Percentiles rank a stretch among this genome's conserved stretches.
Evolutionary conservation across 2,329 filamentous ascomycete species (phyloP).

Genomic region (Aspergillus persii): DNA sequence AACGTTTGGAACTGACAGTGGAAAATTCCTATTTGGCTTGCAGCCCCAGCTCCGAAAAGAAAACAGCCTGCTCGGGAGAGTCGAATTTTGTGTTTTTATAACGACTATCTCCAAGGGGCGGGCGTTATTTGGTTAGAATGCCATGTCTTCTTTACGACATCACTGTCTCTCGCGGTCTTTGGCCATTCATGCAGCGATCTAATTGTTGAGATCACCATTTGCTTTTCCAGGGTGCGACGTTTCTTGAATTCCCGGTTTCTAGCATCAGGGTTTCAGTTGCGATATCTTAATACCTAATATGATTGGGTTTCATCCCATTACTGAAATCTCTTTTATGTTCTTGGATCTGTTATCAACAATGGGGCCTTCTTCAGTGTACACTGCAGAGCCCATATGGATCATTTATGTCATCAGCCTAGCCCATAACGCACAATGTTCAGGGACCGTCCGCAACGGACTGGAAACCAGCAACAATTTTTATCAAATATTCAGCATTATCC

Average conservation of each 20-base stretch:
- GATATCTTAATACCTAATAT: not conserved
- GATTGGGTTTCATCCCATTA: not conserved
- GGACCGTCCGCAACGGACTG: too few relatives aligned
- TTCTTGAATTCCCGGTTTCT: not conserved
- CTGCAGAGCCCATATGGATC: too few relatives aligned
- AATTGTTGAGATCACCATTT: not conserved
- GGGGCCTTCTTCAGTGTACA: too few relatives aligned
- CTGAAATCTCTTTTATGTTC: not conserved
- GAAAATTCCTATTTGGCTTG: not conserved
- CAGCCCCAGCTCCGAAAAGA: not conserved
- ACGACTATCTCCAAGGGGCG: slow-evolving; percentile 3
- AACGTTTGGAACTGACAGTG: not conserved
- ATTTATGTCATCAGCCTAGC: too few relatives aligned
- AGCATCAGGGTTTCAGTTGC: not conserved
- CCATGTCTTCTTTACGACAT: not conserved
- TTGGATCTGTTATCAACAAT: not conserved
- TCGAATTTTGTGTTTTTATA: slow-evolving; percentile 1
- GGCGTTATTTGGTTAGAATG: not conserved
- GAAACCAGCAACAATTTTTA: too few relatives aligned
- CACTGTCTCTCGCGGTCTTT: not conserved
- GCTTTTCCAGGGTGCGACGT: not conserved
- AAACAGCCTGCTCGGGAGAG: not conserved
- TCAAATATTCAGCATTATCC: too few relatives aligned
- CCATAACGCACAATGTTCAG: too few relatives aligned
- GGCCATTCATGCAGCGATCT: not conserved